These are phyloP conservation scores for Trichomonascaceae sp. DNA, from an alignment of 1,139 yeast genomes.

Conservation along the genomic window DNA sequence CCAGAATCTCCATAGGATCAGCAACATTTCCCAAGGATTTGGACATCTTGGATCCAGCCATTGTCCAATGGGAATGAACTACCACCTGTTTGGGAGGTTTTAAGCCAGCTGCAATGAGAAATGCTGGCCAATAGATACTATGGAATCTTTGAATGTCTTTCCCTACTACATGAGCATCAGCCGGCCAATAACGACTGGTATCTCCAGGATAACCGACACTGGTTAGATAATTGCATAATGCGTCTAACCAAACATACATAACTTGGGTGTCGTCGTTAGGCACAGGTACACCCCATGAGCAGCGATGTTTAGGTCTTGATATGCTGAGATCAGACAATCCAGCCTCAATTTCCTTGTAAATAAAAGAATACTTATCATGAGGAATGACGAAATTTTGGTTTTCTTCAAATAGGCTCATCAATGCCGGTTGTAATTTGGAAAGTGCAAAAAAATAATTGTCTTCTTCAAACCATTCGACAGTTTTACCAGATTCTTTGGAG, in stretches of 20 bases:
- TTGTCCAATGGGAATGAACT: conserved; percentile 93
- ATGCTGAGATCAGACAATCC: conserved; percentile 66
- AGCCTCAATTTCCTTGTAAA: conserved; percentile 48
- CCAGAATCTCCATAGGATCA: conserved; percentile 65
- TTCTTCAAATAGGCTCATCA: conserved; percentile 44
- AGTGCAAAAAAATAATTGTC: conserved; percentile 81
- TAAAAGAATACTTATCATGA: conserved; percentile 44
- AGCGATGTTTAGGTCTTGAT: conserved; percentile 72
- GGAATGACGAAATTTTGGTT: conserved; percentile 62
- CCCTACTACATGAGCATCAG: conserved; percentile 76
- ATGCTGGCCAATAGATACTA: conserved; percentile 91
- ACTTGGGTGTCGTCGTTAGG: conserved; percentile 74
- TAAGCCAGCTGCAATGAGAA: conserved; percentile 74
- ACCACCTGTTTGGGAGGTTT: conserved; percentile 66
- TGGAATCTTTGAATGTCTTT: conserved; percentile 86
- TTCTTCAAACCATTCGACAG: conserved; percentile 72
- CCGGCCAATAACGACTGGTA: conserved; percentile 42
- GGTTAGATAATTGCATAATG: conserved; percentile 77
- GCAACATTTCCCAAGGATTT: conserved; percentile 94
- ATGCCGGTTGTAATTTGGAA: conserved; percentile 48
- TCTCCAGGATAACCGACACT: conserved; percentile 56
- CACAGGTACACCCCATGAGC: conserved; percentile 87
- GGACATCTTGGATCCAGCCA: conserved; percentile 88
- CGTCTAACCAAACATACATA: conserved; percentile 97
- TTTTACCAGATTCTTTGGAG: conserved; percentile 70